These are phyloP conservation scores for Fusarium foetens DNA, from an alignment of 2,329 filamentous ascomycete genomes.

Conservation along the genomic window DNA sequence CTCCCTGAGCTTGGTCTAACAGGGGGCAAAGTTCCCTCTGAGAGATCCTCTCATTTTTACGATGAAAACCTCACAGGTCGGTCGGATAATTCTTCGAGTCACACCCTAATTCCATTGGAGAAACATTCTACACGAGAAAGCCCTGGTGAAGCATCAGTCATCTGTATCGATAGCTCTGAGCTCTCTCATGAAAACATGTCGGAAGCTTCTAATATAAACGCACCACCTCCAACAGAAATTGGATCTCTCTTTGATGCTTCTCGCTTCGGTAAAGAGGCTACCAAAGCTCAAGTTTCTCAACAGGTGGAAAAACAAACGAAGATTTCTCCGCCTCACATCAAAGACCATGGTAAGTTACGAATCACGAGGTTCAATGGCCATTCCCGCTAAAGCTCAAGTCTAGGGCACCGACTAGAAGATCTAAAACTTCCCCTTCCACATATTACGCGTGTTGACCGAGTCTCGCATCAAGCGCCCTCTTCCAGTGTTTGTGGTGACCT, in stretches of 20 bases:
- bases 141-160: neutral
- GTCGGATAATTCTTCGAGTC: neutral
- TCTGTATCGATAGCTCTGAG: neutral
- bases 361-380: neutral
- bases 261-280: neutral
- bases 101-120: neutral
- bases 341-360: neutral
- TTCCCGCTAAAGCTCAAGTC: neutral
- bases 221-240: neutral
- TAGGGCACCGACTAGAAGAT: conserved; percentile 1
- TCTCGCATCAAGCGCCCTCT: conserved; percentile 21
- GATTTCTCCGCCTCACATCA: neutral
- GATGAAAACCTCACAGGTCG: neutral
- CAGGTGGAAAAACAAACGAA: neutral
- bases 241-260: neutral
- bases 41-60: neutral
- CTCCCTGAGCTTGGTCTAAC: conserved; percentile 31
- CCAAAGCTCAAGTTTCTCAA: neutral
- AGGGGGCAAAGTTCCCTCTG: neutral
- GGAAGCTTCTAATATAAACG: neutral
- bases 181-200: neutral
- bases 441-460: neutral
- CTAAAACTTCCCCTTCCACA: conserved; percentile 24
- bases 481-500: conserved; percentile 48
- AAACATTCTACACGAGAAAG: neutral